A percentile compares a stretch with the other conserved stretches of the same genome.
phyloP scores from a whole-genome alignment of 192 early-diverging fungal genomes.

The Chytriomyces confervae region DNA sequence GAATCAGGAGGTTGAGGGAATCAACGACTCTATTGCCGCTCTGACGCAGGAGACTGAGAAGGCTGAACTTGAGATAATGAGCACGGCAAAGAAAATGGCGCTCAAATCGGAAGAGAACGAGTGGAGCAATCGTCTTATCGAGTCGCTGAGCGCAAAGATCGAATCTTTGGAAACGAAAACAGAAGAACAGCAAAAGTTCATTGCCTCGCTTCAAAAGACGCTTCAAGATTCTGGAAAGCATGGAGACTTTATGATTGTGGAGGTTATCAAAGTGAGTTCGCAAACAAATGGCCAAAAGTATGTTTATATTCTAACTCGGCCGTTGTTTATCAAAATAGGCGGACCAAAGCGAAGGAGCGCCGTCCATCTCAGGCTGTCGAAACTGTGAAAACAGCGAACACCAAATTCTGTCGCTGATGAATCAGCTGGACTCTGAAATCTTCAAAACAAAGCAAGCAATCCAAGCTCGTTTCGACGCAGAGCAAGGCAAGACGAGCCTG shows the following conservation, averaged over 20 bases:
- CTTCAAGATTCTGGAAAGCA: neutral
- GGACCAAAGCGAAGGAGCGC: too few relatives aligned
- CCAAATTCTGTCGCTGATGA: neutral
- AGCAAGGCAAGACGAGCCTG: slow-evolving; percentile 16
- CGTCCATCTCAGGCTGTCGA: neutral
- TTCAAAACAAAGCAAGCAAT: neutral
- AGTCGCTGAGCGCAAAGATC: slow-evolving; percentile 1
- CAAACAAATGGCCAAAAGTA: too few relatives aligned
- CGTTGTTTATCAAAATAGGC: too few relatives aligned
- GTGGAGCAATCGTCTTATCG: neutral
- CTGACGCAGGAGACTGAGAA: neutral
- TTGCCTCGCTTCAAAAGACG: neutral
- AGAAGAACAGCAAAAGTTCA: neutral
- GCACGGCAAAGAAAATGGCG: neutral
- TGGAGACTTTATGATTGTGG: neutral
- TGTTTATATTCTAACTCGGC: too few relatives aligned
- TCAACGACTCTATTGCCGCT: slow-evolving; percentile 1
- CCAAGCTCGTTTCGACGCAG: neutral
- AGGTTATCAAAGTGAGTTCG: neutral
- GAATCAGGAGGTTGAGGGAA: neutral
- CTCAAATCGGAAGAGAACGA: slow-evolving; percentile 11
- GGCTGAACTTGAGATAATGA: neutral
- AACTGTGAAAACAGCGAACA: neutral
- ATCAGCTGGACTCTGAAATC: slow-evolving; percentile 7
- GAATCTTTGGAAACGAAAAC: neutral